Percentiles rank a stretch among this genome's conserved stretches.
These are phyloP conservation scores for Naganishia vaughanmartiniae DNA, from an alignment of 768 basidiomycete species.

Conservation along the genomic window DNA sequence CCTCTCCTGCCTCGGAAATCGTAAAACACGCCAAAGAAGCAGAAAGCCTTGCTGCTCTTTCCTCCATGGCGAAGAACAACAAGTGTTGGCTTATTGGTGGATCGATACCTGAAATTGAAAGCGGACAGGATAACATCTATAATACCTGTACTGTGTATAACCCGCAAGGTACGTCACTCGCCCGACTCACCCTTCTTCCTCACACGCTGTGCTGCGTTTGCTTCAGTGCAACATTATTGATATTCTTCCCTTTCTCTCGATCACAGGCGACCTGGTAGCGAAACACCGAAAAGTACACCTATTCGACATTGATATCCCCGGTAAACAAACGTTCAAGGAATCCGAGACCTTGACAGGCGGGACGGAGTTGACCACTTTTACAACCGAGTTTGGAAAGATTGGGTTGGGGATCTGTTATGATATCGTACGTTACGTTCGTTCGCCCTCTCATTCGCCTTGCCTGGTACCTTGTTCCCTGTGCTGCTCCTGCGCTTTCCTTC, in stretches of 20 bases:
- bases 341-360: constrained; percentile 84
- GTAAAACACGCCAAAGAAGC: neutral
- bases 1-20: constrained; percentile 2
- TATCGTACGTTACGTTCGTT: constrained; percentile 52
- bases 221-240: neutral
- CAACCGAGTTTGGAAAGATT: constrained; percentile 95
- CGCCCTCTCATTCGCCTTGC: neutral
- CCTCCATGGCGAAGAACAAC: constrained; percentile 71
- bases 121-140: constrained; percentile 65
- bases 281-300: constrained; percentile 92
- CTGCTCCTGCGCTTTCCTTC: neutral
- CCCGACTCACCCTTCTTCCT: neutral
- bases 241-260: neutral
- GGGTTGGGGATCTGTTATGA: constrained; percentile 97
- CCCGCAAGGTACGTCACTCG: constrained; percentile 51
- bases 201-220: constrained; percentile 29
- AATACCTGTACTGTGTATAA: constrained; percentile 92
- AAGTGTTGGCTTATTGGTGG: constrained; percentile 92
- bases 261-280: constrained; percentile 74
- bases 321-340: constrained; percentile 59
- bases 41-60: constrained; percentile 77
- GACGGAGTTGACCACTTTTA: constrained; percentile 69
- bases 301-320: constrained; percentile 88
- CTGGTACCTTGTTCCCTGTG: neutral
- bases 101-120: constrained; percentile 84